Evolutionary conservation across 345 rosid genomes (phyloP).

Genomic region (Carallia pectinifolia): DNA sequence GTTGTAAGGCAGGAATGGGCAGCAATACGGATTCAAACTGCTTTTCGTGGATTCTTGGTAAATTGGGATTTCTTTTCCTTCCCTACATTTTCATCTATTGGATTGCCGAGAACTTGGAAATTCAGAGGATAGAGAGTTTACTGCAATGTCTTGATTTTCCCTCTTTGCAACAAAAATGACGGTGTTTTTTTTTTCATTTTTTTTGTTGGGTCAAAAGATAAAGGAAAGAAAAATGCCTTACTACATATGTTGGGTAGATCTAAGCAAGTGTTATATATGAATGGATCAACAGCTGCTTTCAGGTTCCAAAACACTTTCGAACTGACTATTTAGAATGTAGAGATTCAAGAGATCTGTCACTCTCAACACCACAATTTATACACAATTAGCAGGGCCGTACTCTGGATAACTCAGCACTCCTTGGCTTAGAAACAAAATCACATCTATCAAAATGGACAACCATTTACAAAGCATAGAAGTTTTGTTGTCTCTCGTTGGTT

Average conservation of each 20-base stretch:
- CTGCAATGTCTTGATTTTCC: background rate
- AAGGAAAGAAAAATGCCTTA: too few species aligned
- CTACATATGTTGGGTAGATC: background rate
- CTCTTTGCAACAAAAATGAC: background rate
- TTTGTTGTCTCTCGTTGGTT: too few species aligned
- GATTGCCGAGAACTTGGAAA: conserved; percentile 2
- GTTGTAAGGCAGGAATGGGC: conserved; percentile 90
- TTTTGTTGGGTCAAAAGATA: too few species aligned
- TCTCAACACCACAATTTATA: too few species aligned
- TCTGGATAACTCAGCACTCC: too few species aligned
- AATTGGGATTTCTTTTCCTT: conserved; percentile 7
- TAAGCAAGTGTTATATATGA: background rate
- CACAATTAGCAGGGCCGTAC: too few species aligned
- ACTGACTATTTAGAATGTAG: too few species aligned
- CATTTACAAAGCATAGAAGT: too few species aligned
- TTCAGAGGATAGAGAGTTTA: background rate
- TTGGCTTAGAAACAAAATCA: too few species aligned
- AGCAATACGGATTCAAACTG: conserved; percentile 82
- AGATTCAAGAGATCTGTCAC: too few species aligned
- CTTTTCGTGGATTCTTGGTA: conserved; percentile 94
- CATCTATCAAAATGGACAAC: too few species aligned
- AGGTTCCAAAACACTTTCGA: background rate
- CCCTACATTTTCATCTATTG: background rate
- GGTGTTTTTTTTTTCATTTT: background rate
- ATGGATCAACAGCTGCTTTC: background rate